phyloP scores from a whole-genome alignment of 2,329 filamentous ascomycete species.

The Aspergillus tubingensis region DNA sequence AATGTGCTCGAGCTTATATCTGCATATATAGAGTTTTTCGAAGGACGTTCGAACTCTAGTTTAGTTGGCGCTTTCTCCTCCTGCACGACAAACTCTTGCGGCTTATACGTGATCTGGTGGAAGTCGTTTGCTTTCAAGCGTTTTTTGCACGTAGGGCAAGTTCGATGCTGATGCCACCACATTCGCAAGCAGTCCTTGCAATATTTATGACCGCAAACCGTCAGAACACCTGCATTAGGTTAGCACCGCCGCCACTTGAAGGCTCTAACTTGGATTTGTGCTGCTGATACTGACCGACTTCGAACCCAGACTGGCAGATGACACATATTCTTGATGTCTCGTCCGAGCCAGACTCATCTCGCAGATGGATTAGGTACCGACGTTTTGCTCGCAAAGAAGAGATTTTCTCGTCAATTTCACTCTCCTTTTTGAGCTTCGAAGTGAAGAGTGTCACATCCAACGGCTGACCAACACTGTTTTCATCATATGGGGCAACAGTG shows the following conservation, averaged over 20 bases:
- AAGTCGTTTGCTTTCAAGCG: constrained; percentile 67
- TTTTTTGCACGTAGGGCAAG: constrained; percentile 83
- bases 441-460: constrained; percentile 55
- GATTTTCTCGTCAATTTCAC: constrained; percentile 59
- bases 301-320: constrained; percentile 79
- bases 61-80: constrained; percentile 47
- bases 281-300: constrained; percentile 62
- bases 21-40: constrained; percentile 67
- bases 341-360: constrained; percentile 63
- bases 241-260: neutral
- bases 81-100: constrained; percentile 69
- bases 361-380: constrained; percentile 68
- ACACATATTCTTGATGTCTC: constrained; percentile 70
- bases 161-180: constrained; percentile 75
- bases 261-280: no score
- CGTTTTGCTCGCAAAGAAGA: constrained; percentile 69
- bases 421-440: constrained; percentile 50
- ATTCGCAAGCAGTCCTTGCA: constrained; percentile 81
- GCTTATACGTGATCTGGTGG: constrained; percentile 82
- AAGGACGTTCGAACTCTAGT: constrained; percentile 31
- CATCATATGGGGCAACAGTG: constrained; percentile 74
- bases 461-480: constrained; percentile 56
- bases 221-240: constrained; percentile 49
- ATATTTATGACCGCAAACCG: constrained; percentile 87
- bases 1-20: constrained; percentile 71